Percentiles rank a stretch among this genome's conserved stretches.
phyloP scores from a whole-genome alignment of 352 stramenopile genomes.

The Peronospora belbahrii region DNA sequence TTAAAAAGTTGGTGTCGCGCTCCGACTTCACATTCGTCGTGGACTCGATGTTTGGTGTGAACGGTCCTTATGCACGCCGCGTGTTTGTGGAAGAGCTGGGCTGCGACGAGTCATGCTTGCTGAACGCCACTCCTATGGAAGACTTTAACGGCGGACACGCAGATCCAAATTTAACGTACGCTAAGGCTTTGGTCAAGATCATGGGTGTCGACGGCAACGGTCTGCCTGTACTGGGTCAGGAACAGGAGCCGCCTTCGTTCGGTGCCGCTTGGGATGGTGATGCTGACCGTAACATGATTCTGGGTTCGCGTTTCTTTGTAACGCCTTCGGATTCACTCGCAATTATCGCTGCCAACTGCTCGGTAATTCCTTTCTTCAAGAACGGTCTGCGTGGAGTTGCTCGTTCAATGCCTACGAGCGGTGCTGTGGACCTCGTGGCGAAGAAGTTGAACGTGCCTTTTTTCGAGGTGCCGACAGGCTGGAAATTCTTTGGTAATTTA shows the following conservation, averaged over 20 bases:
- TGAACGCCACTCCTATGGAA: slow-evolving; percentile 93
- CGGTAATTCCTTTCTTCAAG: slow-evolving; percentile 95
- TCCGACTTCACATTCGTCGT: slow-evolving; percentile 94
- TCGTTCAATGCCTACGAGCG: slow-evolving; percentile 97
- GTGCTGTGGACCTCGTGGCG: slow-evolving; percentile 95
- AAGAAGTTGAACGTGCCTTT: slow-evolving; percentile 91
- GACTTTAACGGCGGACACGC: slow-evolving; percentile 96
- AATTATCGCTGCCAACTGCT: slow-evolving; percentile 96
- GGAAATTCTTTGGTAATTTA: slow-evolving; percentile 99
- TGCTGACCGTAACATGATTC: slow-evolving; percentile 98
- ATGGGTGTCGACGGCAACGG: slow-evolving; percentile 92
- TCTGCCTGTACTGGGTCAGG: slow-evolving; percentile 67
- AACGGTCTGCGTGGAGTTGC: slow-evolving; percentile 92
- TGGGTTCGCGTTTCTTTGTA: slow-evolving; percentile 97
- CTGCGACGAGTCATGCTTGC: slow-evolving; percentile 63
- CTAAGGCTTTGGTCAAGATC: slow-evolving; percentile 91
- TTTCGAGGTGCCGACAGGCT: slow-evolving; percentile 98
- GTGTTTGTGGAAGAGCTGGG: slow-evolving; percentile 97
- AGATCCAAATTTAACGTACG: slow-evolving; percentile 99
- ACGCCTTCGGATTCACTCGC: slow-evolving; percentile 98
- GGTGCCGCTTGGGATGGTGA: slow-evolving; percentile 97
- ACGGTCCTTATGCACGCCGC: slow-evolving; percentile 91
- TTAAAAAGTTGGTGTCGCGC: slow-evolving; percentile 89
- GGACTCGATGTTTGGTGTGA: slow-evolving; percentile 97
- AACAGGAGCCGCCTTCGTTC: slow-evolving; percentile 69